Percentiles rank a stretch among this genome's conserved stretches.
Evolutionary conservation across 2,329 filamentous ascomycete genomes (phyloP).

Genomic region (Cordyceps tenuipes): DNA sequence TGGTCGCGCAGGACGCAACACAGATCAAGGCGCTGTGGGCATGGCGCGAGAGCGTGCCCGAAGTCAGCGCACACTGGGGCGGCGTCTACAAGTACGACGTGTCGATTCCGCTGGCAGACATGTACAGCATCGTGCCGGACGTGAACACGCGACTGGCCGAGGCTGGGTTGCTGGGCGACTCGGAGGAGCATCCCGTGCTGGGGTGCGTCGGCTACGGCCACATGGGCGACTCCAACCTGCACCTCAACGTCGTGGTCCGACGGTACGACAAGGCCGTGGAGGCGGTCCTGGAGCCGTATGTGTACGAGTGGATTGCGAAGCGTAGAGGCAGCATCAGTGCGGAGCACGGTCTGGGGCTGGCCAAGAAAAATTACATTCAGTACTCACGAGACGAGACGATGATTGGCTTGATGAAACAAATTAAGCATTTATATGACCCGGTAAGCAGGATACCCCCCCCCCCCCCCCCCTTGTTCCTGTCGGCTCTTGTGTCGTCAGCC

Average conservation of each 20-base stretch:
- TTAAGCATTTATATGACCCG: slow-evolving; percentile 91
- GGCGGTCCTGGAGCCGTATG: slow-evolving; percentile 80
- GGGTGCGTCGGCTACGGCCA: slow-evolving; percentile 95
- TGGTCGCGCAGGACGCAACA: slow-evolving; percentile 87
- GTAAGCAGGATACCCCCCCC: slow-evolving; percentile 44
- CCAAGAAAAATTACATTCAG: slow-evolving; percentile 91
- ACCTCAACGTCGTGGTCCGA: slow-evolving; percentile 80
- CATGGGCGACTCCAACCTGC: slow-evolving; percentile 95
- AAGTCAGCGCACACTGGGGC: slow-evolving; percentile 80
- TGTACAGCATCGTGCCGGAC: slow-evolving; percentile 87
- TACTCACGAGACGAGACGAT: slow-evolving; percentile 87
- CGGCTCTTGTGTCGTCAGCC: neutral
- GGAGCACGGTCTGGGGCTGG: slow-evolving; percentile 87
- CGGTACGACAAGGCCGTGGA: slow-evolving; percentile 84
- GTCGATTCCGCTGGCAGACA: slow-evolving; percentile 79
- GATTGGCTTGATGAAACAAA: slow-evolving; percentile 85
- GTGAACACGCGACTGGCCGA: slow-evolving; percentile 62
- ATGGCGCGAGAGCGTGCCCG: slow-evolving; percentile 89
- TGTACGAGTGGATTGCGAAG: slow-evolving; percentile 93
- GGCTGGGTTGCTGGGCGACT: slow-evolving; percentile 69
- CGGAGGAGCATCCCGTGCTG: slow-evolving; percentile 68
- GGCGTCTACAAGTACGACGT: slow-evolving; percentile 98
- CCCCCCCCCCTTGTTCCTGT: neutral
- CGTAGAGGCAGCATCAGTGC: slow-evolving; percentile 90
- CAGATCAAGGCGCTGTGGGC: slow-evolving; percentile 80